Evolutionary conservation across 192 early-diverging fungal genomes (phyloP), one percentile per base, ranked within the genome.

Genomic region (Pecoramyces ruminantium): DNA sequence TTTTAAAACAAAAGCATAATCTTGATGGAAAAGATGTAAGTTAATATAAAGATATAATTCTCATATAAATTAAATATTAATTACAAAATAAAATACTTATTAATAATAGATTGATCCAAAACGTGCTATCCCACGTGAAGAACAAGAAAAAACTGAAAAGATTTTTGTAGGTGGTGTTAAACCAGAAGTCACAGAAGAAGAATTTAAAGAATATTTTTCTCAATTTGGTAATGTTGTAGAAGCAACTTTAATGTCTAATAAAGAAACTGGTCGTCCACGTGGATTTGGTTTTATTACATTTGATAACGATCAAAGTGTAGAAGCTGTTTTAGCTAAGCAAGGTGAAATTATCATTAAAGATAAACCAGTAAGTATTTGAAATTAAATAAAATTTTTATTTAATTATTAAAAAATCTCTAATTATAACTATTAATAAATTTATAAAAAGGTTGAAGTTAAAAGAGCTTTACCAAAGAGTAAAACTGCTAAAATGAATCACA

Each of bases 211-310:
- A 77, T 97, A 94, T 84, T 97, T 97, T 86, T 86, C 86, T 77
- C 89, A 92, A 81, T 97, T 95, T 84, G 96, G 96, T 2, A 88
- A 85, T 78, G 92, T 97, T 58, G 84, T 93, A 29, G 95, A 97
- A 83, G 93, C 92, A 78, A 92, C 92, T 12, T 84, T 97, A 40
- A 95, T 96, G 94, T 89, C 89, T 29, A 95, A 96, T 84, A 88
- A 90, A n/a, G 88, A 89, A 79, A 93, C 94, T 2, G 93, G 94
- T 25, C 90, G 93, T 78, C 92, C 94, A 25, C 93, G 96, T 58
- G 96, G 96, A 13, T 97, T 97, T 87, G 96, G 96, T 16, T 97
- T 97, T 87, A 93, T 97, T 78, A 96, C 94, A 0, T 97, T 96
- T 87, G 94, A 93, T 67, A 89, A 88, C 39, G 88, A 91, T 38